Evolutionary conservation across 371 early-diverging fungal species (phyloP).

Genomic region (Mucor ambiguus): DNA sequence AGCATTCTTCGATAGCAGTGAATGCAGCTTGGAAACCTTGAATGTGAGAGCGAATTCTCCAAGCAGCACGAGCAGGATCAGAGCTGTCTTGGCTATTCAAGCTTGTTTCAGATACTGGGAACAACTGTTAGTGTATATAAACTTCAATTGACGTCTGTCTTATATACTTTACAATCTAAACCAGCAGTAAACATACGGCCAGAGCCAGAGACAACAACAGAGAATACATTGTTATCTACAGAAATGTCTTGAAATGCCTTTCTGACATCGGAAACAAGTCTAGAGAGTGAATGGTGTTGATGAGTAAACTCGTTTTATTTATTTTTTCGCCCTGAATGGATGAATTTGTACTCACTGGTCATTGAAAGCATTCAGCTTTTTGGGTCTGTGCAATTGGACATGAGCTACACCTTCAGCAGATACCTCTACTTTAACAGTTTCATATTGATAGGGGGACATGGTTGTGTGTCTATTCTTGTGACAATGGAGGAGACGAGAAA

Average conservation of each 20-base stretch:
- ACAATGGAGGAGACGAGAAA: not conserved
- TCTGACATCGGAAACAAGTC: conserved; percentile 35
- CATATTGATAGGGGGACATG: conserved; percentile 52
- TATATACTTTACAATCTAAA: conserved; percentile 72
- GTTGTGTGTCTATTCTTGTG: not conserved
- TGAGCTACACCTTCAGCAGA: conserved; percentile 70
- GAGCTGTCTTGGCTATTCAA: conserved; percentile 11
- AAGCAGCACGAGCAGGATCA: conserved; percentile 58
- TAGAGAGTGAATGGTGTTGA: conserved; percentile 1
- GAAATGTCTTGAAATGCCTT: conserved; percentile 56
- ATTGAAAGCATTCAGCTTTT: conserved; percentile 82
- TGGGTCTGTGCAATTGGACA: conserved; percentile 83
- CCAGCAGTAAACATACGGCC: conserved; percentile 87
- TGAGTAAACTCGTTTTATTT: not conserved
- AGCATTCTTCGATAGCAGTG: conserved; percentile 80
- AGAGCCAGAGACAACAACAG: conserved; percentile 76
- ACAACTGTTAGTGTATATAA: not conserved
- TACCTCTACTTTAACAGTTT: conserved; percentile 63
- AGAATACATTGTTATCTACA: conserved; percentile 65
- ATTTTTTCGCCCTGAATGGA: not conserved
- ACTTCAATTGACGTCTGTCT: not conserved
- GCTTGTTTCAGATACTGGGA: conserved; percentile 25
- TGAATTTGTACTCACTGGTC: conserved; percentile 33
- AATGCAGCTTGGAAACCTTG: conserved; percentile 67
- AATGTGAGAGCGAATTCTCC: conserved; percentile 49